Evolutionary conservation across 2,329 filamentous ascomycete species (phyloP).

Genomic region (Botrytis squamosa): DNA sequence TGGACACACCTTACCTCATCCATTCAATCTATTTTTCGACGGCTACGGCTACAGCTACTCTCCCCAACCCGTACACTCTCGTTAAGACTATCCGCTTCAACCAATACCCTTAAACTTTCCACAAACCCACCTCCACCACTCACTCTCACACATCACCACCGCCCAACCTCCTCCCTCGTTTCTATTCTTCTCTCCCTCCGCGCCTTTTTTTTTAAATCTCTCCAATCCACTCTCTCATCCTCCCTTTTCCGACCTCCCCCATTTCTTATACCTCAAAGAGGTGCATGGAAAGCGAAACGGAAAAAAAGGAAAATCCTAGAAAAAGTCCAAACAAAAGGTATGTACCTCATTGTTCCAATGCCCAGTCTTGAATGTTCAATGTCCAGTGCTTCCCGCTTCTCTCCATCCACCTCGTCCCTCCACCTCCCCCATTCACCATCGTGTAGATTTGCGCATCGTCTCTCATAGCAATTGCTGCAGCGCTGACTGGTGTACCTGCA

Average conservation of each 20-base stretch:
- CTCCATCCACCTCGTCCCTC: conserved; percentile 22
- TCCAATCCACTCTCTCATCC: conserved; percentile 37
- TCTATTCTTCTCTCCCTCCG: conserved; percentile 23
- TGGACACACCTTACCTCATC: conserved; percentile 23
- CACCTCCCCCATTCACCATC: conserved; percentile 19
- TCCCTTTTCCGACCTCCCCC: conserved; percentile 32
- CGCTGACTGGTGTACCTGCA: conserved; percentile 41
- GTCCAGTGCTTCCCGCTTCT: conserved; percentile 30
- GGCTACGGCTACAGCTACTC: conserved; percentile 20
- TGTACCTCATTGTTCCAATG: conserved; percentile 24
- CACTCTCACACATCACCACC: conserved; percentile 33
- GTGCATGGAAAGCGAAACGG: conserved; percentile 24
- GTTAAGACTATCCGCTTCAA: conserved; percentile 18
- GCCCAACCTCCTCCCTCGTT: conserved; percentile 31
- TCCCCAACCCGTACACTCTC: conserved; percentile 4
- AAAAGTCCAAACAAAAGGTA: conserved; percentile 28
- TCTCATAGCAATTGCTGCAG: conserved; percentile 35
- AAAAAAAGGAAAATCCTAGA: neutral
- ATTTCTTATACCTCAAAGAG: conserved; percentile 31
- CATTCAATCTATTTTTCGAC: conserved; percentile 19
- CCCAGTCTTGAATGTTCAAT: conserved; percentile 18
- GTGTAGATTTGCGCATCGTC: conserved; percentile 24
- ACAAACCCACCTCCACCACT: conserved; percentile 28
- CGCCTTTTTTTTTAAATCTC: conserved; percentile 27
- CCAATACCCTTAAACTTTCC: conserved; percentile 23